These are phyloP conservation scores for Phalaenopsis equestris DNA, from an alignment of 106 monocot genomes.

Conservation along the genomic window DNA sequence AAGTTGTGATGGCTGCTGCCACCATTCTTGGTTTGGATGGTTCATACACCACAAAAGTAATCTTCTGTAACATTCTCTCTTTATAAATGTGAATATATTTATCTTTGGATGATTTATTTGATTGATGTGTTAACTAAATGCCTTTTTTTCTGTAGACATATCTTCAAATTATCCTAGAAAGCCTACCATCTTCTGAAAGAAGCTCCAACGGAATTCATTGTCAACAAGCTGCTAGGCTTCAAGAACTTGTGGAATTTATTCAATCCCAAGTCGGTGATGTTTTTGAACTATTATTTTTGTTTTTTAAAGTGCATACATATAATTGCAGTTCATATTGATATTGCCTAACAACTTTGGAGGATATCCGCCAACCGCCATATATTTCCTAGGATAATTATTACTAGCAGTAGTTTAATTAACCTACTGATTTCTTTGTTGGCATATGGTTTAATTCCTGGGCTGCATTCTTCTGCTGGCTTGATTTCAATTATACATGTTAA, in stretches of 20 bases:
- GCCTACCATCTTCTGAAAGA: constrained; percentile 58
- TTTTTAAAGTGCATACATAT: not conserved
- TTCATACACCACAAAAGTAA: constrained; percentile 95
- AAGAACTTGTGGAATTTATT: constrained; percentile 84
- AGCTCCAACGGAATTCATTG: constrained; percentile 62
- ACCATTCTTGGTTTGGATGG: constrained; percentile 77
- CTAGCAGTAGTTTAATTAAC: not conserved
- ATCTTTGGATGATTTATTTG: not conserved
- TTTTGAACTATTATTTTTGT: not conserved
- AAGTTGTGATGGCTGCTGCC: constrained; percentile 67
- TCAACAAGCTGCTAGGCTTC: constrained; percentile 81
- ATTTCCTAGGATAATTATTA: not conserved
- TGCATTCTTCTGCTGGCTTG: not conserved
- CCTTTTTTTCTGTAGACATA: constrained; percentile 49
- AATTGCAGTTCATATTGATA: not conserved
- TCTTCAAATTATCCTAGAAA: constrained; percentile 93
- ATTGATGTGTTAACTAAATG: not conserved
- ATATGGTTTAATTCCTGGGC: not conserved
- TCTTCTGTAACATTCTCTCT: not conserved
- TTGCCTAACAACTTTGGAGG: not conserved
- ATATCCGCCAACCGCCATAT: not conserved
- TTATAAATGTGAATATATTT: not conserved
- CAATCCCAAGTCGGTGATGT: constrained; percentile 59
- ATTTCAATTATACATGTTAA: not conserved
- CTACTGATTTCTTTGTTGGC: not conserved